Evolutionary conservation across 495 filamentous ascomycete species (phyloP).

Genomic region (Aspergillus egyptiacus): DNA sequence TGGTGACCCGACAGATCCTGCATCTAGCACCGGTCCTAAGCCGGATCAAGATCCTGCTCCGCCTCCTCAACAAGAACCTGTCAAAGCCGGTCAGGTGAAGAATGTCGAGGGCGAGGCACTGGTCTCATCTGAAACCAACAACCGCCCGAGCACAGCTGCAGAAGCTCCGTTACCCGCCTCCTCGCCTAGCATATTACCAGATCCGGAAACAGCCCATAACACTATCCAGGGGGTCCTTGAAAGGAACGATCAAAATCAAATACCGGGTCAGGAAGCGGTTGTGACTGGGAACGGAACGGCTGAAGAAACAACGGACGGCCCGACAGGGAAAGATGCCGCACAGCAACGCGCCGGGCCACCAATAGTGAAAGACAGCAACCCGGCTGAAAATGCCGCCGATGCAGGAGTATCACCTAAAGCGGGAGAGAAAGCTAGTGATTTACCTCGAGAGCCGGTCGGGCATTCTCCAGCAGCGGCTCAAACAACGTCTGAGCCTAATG

Average conservation of each 20-base stretch:
- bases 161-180: conserved; percentile 13
- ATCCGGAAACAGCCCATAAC: conserved; percentile 26
- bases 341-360: background rate
- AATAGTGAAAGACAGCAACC: background rate
- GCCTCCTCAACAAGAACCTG: background rate
- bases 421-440: conserved; percentile 2
- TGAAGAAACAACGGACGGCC: background rate
- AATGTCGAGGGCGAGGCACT: background rate
- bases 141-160: background rate
- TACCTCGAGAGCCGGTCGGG: background rate
- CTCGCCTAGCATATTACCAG: conserved; percentile 29
- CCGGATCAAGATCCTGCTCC: conserved; percentile 7
- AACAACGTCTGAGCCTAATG: conserved; percentile 1
- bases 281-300: background rate
- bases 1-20: conserved; percentile 1
- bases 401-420: background rate
- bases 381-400: no score
- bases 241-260: background rate
- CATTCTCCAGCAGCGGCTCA: conserved; percentile 7
- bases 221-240: background rate
- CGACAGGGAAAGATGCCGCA: background rate
- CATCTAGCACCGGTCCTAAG: conserved; percentile 10
- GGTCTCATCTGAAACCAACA: background rate
- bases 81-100: background rate
- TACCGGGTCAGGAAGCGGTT: background rate